Percentiles rank a stretch among this genome's conserved stretches.
Evolutionary conservation across 2,329 filamentous ascomycete genomes (phyloP).

Genomic region (Drechslerella dactyloides): DNA sequence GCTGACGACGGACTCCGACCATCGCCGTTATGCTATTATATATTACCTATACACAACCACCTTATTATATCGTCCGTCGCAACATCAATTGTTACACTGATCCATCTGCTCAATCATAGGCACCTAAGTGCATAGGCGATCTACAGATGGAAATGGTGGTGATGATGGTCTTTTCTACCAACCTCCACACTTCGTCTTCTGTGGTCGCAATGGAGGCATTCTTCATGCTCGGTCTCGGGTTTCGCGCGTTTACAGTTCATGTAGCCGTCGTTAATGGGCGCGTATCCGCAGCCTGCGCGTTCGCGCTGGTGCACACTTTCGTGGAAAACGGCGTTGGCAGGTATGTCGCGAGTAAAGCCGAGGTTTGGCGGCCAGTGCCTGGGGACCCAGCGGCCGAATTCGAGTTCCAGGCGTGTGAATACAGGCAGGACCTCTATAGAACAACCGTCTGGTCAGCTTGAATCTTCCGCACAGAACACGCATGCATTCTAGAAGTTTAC

Average conservation of each 20-base stretch:
- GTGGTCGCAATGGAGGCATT: conserved; percentile 49
- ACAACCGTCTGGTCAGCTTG: too few species aligned
- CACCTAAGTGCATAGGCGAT: neutral
- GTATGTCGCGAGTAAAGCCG: conserved; percentile 57
- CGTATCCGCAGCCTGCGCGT: conserved; percentile 42
- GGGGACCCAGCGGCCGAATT: conserved; percentile 57
- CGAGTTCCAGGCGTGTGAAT: conserved; percentile 58
- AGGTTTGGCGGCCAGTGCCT: conserved; percentile 57
- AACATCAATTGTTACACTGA: neutral
- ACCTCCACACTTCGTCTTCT: conserved; percentile 37
- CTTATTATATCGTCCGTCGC: too few species aligned
- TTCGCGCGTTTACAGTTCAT: conserved; percentile 24
- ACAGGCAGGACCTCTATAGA: conserved; percentile 58
- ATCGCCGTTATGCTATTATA: too few species aligned
- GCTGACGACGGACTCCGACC: too few species aligned
- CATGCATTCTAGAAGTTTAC: conserved; percentile 23
- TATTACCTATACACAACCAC: too few species aligned
- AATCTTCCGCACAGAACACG: too few species aligned
- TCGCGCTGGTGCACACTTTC: conserved; percentile 54
- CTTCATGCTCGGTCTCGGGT: conserved; percentile 39
- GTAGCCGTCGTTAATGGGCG: conserved; percentile 41
- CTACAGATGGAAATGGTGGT: conserved; percentile 22
- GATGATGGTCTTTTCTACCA: conserved; percentile 29
- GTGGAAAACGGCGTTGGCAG: conserved; percentile 56
- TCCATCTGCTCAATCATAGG: too few species aligned